Conservation (phyloP, 495 filamentous ascomycete genomes). For the Monascus purpureus region DNA sequence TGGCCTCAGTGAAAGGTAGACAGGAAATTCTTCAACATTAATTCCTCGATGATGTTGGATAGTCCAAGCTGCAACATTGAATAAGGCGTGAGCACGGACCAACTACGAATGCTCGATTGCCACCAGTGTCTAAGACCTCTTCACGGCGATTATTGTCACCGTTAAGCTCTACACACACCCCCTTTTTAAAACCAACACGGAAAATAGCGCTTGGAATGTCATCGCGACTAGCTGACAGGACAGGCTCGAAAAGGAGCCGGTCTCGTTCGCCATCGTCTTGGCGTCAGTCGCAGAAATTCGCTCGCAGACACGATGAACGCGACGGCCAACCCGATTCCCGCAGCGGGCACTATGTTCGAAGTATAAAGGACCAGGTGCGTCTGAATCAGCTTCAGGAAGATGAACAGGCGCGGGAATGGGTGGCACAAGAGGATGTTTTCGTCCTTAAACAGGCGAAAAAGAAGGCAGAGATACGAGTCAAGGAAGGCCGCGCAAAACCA, state of each 20-base stretch:
- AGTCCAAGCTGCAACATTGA: too few species aligned
- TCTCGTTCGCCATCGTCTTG: conserved; percentile 31
- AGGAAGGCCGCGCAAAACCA: conserved; percentile 78
- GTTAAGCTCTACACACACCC: too few species aligned
- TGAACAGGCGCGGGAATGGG: conserved; percentile 69
- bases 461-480: conserved; percentile 93
- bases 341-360: conserved; percentile 9
- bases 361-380: conserved; percentile 36
- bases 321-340: conserved; percentile 14
- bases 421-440: conserved; percentile 90
- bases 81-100: too few species aligned
- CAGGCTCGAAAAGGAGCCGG: conserved; percentile 22
- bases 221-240: conserved; percentile 16
- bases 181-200: too few species aligned
- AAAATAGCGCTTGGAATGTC: conserved; percentile 25
- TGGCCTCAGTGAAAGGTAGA: too few species aligned
- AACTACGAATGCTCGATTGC: too few species aligned
- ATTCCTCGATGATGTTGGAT: too few species aligned
- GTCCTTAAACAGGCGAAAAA: conserved; percentile 96
- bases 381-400: conserved; percentile 54
- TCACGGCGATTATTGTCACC: too few species aligned
- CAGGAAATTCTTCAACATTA: too few species aligned
- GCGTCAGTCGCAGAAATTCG: conserved; percentile 25
- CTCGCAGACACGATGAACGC: conserved; percentile 20
- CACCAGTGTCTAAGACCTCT: too few species aligned